These are phyloP conservation scores for Cercospora zeina DNA, from an alignment of 2,329 filamentous ascomycete species.

Conservation along the genomic window DNA sequence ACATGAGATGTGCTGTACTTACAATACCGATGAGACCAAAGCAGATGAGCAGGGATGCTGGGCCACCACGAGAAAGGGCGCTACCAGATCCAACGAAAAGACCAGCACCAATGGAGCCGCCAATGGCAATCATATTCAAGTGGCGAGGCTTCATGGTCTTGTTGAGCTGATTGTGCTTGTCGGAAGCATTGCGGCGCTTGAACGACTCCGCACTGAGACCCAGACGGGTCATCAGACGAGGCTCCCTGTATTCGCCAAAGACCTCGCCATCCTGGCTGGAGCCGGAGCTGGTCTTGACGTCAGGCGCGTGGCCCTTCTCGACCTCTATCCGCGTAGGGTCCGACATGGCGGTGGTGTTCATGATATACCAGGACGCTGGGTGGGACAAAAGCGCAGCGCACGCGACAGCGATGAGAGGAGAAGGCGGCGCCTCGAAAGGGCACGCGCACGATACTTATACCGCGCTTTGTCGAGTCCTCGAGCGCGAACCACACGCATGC, in stretches of 20 bases:
- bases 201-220: slow-evolving; percentile 39
- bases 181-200: slow-evolving; percentile 33
- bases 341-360: slow-evolving; percentile 19
- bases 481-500: slow-evolving; percentile 15
- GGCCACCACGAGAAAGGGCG: slow-evolving; percentile 52
- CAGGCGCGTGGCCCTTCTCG: slow-evolving; percentile 26
- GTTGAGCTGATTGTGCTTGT: slow-evolving; percentile 40
- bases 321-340: slow-evolving; percentile 17
- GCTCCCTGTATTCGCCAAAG: slow-evolving; percentile 20
- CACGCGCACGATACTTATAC: slow-evolving; percentile 19
- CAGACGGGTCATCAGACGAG: slow-evolving; percentile 34
- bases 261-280: slow-evolving; percentile 28
- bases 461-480: slow-evolving; percentile 3
- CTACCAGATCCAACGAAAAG: slow-evolving; percentile 56
- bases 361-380: slow-evolving; percentile 5
- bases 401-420: slow-evolving; percentile 5
- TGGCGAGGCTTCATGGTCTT: slow-evolving; percentile 38
- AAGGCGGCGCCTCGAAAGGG: not conserved
- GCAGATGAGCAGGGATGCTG: slow-evolving; percentile 43
- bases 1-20: slow-evolving; percentile 15
- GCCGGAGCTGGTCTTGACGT: slow-evolving; percentile 17
- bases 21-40: slow-evolving; percentile 41
- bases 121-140: slow-evolving; percentile 41
- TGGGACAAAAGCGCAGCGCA: slow-evolving; percentile 6
- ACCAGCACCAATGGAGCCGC: slow-evolving; percentile 53